Percentiles rank a stretch among this genome's conserved stretches.
These are phyloP conservation scores for Coemansia brasiliensis DNA, from an alignment of 192 early-diverging fungal species.

Conservation along the genomic window DNA sequence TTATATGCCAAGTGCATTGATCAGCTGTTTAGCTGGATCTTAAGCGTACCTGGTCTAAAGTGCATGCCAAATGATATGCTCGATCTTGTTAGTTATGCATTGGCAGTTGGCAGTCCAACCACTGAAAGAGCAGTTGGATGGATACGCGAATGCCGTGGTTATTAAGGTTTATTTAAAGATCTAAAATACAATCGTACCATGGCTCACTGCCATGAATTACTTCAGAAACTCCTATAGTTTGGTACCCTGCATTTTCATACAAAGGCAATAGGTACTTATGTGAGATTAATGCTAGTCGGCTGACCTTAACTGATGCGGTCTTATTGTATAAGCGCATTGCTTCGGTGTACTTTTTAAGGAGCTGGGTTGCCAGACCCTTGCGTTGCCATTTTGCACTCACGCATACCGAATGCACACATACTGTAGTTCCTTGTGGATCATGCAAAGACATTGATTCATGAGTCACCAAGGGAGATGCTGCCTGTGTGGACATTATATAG, in stretches of 20 bases:
- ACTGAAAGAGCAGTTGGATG: slow-evolving; percentile 4
- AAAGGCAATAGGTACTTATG: slow-evolving; percentile 58
- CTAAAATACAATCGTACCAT: slow-evolving; percentile 45
- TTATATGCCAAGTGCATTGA: slow-evolving; percentile 20
- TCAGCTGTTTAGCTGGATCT: slow-evolving; percentile 16
- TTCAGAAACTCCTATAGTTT: slow-evolving; percentile 54
- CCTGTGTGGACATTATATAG: slow-evolving; percentile 63
- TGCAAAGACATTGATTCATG: slow-evolving; percentile 65
- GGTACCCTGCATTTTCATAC: slow-evolving; percentile 67
- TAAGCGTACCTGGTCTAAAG: background rate
- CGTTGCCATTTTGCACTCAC: slow-evolving; percentile 52
- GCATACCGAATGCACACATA: slow-evolving; percentile 71
- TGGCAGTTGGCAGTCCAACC: slow-evolving; percentile 12
- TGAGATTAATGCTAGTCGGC: slow-evolving; percentile 59
- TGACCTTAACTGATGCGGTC: slow-evolving; percentile 20
- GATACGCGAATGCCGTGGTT: slow-evolving; percentile 26
- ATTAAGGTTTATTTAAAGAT: slow-evolving; percentile 10
- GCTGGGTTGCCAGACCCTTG: slow-evolving; percentile 59
- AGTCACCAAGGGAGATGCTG: slow-evolving; percentile 49
- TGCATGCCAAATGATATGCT: background rate
- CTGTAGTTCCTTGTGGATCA: slow-evolving; percentile 61
- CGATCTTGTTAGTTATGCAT: slow-evolving; percentile 18
- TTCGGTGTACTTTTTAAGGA: slow-evolving; percentile 56
- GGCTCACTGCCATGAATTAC: slow-evolving; percentile 59
- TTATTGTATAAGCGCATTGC: slow-evolving; percentile 32